phyloP scores from a whole-genome alignment of 306 rosid species.

The Sindora glabra region DNA sequence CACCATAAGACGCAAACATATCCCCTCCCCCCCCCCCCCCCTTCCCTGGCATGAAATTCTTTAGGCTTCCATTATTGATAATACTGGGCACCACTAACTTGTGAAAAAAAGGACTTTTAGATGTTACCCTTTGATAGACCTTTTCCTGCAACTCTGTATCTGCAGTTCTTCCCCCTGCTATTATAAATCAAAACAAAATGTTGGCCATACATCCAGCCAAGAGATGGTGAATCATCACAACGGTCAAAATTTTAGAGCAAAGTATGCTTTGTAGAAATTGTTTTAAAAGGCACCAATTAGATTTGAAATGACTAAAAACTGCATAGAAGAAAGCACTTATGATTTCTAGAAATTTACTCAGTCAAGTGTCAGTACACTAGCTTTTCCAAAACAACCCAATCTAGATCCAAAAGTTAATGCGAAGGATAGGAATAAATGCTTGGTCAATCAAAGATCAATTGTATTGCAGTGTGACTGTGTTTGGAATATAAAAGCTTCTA shows the following conservation, averaged over 20 bases:
- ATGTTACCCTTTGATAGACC: slow-evolving; percentile 16
- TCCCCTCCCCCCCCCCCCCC: too few relatives aligned
- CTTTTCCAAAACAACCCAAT: too few relatives aligned
- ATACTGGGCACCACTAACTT: too few relatives aligned
- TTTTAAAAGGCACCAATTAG: background rate
- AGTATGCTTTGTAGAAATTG: background rate
- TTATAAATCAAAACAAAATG: background rate
- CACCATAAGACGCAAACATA: too few relatives aligned
- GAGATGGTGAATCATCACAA: background rate
- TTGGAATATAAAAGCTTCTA: background rate
- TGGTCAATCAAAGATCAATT: background rate
- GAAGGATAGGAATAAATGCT: background rate
- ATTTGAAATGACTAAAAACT: background rate
- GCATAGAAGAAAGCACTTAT: too few relatives aligned
- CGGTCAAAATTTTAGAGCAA: background rate
- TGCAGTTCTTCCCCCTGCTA: slow-evolving; percentile 1
- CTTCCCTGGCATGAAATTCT: too few relatives aligned
- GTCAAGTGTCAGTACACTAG: too few relatives aligned
- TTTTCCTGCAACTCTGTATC: slow-evolving; percentile 18
- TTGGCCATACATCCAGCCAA: background rate
- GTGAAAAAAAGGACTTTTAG: background rate
- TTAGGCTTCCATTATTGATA: too few relatives aligned
- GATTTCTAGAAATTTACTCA: too few relatives aligned
- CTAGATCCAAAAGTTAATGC: too few relatives aligned
- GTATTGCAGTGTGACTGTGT: background rate